Conservation (phyloP, 371 early-diverging fungal species). For the Rhizopus stolonifer region DNA sequence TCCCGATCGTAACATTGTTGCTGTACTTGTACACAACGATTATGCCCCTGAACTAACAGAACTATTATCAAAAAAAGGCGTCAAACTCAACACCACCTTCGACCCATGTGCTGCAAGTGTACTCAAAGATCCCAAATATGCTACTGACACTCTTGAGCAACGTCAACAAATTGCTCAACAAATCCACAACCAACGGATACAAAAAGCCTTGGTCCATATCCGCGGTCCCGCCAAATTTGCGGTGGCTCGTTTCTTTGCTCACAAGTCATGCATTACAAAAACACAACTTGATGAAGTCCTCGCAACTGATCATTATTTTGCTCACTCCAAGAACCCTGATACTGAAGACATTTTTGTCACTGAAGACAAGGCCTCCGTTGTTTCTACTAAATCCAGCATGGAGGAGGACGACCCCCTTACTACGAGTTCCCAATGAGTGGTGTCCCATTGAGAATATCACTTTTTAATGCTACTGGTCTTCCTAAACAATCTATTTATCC, state of each 20-base stretch:
- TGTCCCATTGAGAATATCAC: background rate
- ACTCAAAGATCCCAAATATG: constrained; percentile 2
- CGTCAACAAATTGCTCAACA: background rate
- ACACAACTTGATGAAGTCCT: no score
- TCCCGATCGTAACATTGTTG: constrained; percentile 5
- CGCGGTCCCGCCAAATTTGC: background rate
- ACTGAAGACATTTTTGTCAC: no score
- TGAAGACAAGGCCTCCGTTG: no score
- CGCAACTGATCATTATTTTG: no score
- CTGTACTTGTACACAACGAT: background rate
- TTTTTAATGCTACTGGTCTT: constrained; percentile 4
- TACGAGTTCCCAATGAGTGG: no score
- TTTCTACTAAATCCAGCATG: no score
- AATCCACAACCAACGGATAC: background rate
- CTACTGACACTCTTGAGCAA: background rate
- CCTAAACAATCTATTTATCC: constrained; percentile 2
- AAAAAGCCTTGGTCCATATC: background rate
- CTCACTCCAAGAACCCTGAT: no score
- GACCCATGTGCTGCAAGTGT: constrained; percentile 2
- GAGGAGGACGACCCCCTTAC: no score
- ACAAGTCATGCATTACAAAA: background rate
- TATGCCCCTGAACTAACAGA: background rate
- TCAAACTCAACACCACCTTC: background rate
- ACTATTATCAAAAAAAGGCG: background rate
- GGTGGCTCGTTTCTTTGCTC: constrained; percentile 1